phyloP scores from a whole-genome alignment of 352 stramenopile species.

The Phytopythium sindhum region DNA sequence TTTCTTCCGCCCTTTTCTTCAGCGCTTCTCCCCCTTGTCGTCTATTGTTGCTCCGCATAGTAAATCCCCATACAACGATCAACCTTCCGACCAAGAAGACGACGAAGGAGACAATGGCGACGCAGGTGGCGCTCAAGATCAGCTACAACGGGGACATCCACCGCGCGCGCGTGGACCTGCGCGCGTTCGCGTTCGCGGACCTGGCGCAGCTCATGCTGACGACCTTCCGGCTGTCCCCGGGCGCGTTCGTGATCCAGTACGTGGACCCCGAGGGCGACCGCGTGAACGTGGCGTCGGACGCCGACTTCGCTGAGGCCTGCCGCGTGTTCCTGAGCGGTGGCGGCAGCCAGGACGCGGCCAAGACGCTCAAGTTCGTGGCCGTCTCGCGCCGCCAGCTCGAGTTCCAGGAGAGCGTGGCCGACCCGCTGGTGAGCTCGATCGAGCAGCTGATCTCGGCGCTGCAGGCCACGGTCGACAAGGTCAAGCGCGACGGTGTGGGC shows the following conservation, averaged over 20 bases:
- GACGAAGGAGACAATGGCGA: constrained; percentile 24
- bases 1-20: not conserved
- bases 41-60: not conserved
- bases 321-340: constrained; percentile 33
- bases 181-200: constrained; percentile 34
- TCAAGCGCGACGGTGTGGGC: constrained; percentile 70
- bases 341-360: constrained; percentile 20
- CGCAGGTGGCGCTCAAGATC: constrained; percentile 64
- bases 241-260: constrained; percentile 74
- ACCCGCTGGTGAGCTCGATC: constrained; percentile 73
- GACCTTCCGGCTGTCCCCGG: constrained; percentile 50
- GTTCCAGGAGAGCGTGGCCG: constrained; percentile 76
- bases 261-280: constrained; percentile 70
- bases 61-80: not conserved
- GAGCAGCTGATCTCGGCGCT: constrained; percentile 78
- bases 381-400: constrained; percentile 48
- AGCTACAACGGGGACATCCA: constrained; percentile 81
- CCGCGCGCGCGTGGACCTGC: constrained; percentile 63
- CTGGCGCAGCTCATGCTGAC: constrained; percentile 49
- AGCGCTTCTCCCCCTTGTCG: no score
- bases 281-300: constrained; percentile 67
- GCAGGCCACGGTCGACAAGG: constrained; percentile 69
- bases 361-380: constrained; percentile 64
- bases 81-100: not conserved
- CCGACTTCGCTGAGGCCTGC: constrained; percentile 63